These are phyloP conservation scores for Populus pruinosa DNA, from an alignment of 345 rosid genomes.

Conservation along the genomic window DNA sequence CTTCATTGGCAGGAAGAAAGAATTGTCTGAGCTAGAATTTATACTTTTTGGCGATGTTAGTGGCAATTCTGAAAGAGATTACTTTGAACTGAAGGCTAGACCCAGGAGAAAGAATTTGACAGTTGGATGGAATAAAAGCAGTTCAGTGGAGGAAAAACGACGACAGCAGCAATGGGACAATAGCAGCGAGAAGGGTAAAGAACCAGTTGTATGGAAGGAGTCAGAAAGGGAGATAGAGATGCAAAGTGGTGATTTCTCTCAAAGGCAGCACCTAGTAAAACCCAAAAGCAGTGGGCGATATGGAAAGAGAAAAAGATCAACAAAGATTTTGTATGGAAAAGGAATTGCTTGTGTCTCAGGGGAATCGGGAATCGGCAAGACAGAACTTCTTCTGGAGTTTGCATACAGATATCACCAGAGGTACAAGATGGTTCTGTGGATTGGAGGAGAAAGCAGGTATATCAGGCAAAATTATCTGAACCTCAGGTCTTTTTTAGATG, in stretches of 20 bases:
- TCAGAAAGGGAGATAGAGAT: constrained; percentile 95
- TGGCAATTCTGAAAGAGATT: constrained; percentile 75
- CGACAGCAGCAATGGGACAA: constrained; percentile 27
- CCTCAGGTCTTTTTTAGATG: constrained; percentile 71
- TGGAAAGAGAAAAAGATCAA: constrained; percentile 62
- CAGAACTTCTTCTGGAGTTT: constrained; percentile 92
- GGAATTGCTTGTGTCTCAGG: constrained; percentile 90
- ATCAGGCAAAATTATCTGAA: constrained; percentile 84
- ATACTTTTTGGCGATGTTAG: constrained; percentile 78
- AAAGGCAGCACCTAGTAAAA: constrained; percentile 30
- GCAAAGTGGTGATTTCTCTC: constrained; percentile 48
- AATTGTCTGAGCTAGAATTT: constrained; percentile 78
- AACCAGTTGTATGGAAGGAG: constrained; percentile 90
- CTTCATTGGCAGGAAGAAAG: constrained; percentile 89
- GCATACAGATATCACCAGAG: constrained; percentile 81
- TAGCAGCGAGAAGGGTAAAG: constrained; percentile 69
- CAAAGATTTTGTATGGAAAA: constrained; percentile 66
- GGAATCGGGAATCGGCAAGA: constrained; percentile 88
- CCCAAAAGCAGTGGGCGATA: constrained; percentile 38
- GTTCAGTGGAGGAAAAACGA: constrained; percentile 45
- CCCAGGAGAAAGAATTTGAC: constrained; percentile 68
- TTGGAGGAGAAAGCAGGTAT: constrained; percentile 86
- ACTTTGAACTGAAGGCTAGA: constrained; percentile 75
- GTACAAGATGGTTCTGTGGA: constrained; percentile 94
- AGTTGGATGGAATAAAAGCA: constrained; percentile 66